phyloP scores from a whole-genome alignment of 257 asterid genomes.

The Sherardia arvensis region DNA sequence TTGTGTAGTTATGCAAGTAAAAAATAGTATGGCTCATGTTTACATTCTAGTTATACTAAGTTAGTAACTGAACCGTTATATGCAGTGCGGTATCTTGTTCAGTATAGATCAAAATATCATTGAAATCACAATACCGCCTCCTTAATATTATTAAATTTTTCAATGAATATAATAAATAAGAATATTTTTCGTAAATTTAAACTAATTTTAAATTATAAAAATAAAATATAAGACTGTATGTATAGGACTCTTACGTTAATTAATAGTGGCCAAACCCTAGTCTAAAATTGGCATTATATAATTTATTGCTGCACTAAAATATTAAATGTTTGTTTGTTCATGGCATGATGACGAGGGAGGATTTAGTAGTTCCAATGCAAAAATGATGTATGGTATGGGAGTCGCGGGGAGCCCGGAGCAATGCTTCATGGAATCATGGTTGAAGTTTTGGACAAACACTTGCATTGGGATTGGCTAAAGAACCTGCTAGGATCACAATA shows the following conservation, averaged over 20 bases:
- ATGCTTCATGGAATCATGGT: constrained; percentile 1
- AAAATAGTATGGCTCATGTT: not conserved
- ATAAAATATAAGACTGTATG: no score
- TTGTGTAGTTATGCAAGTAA: not conserved
- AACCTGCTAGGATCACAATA: constrained; percentile 35
- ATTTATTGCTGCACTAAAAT: not conserved
- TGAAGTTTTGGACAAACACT: constrained; percentile 55
- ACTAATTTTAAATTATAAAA: no score
- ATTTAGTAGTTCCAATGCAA: not conserved
- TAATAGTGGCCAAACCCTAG: not conserved
- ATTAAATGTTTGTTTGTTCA: not conserved
- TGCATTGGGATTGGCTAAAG: constrained; percentile 58
- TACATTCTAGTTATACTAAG: not conserved
- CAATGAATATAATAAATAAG: no score
- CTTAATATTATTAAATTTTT: no score
- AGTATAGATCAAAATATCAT: no score
- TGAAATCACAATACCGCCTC: no score
- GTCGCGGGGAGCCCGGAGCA: not conserved
- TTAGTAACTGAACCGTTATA: no score
- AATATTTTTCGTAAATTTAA: no score
- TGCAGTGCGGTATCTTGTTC: no score
- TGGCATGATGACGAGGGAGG: no score
- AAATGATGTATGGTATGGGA: not conserved
- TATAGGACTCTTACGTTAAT: no score
- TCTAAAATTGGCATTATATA: not conserved